Base-by-base conservation (phyloP, 805 yeast genomes). In the Zygoascus bituminiphila region DNA sequence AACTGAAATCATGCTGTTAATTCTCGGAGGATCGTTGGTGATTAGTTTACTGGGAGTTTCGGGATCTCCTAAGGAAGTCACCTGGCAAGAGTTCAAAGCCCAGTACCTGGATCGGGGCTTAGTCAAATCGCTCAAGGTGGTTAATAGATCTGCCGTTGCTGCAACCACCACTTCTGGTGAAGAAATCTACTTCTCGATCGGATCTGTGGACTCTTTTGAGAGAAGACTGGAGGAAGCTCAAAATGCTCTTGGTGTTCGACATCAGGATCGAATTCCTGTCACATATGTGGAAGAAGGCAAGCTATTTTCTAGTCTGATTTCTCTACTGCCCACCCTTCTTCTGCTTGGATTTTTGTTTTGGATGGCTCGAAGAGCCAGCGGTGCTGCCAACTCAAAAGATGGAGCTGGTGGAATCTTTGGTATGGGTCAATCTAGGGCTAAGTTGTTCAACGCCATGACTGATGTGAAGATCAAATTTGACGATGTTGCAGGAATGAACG, bases 401-500 rank as follows among this genome's bases (percentile, higher is more conserved):
- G 81, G 82, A 21, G 66, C 75, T 47, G 79, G 82, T 17, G 88
- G 88, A 19, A 73, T 84, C 46, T 84, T 87, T 62, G 81, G 83
- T 48, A 80, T 83, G 44, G 88, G 91, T 24, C 84, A 85, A 63
- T 78, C 86, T 15, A 82, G 78, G 56, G 93, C 93, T 35, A 85
- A 84, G 64, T 70, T 79, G 51, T 88, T 84, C 70, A 85, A 88
- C 66, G 86, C 84, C 57, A 91, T 84, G 57, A 81, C 84, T 4
- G 88, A 85, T 53, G 84, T 88, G 51, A 84, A 84, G 59, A 80
- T 86, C 44, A 81, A 78, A 54, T 88, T 89, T 63, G 81, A 79
- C 53, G 96, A 89, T 62, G 96, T 88, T 47, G 97, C 97, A 1
- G 97, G 97, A 22, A 84, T 91, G 72, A 87, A 86, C 57, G 97